Evolutionary conservation across 176 grass and related monocot species (phyloP).

Genomic region (Secale cereale): DNA sequence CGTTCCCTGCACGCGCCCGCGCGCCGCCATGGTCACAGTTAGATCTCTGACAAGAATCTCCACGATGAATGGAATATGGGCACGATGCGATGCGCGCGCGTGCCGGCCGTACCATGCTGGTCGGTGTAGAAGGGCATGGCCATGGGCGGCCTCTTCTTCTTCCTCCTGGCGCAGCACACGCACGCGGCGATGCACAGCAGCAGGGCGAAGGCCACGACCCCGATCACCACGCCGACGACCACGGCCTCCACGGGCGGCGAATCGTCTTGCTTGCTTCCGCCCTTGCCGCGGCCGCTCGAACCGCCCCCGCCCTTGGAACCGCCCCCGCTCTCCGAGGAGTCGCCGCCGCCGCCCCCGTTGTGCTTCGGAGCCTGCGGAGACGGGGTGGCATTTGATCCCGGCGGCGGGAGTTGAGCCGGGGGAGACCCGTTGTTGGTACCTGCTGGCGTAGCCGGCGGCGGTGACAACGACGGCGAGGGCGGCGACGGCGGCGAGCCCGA

Average conservation of each 20-base stretch:
- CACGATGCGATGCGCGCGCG: neutral
- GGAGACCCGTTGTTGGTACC: neutral
- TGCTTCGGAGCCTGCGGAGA: constrained; percentile 17
- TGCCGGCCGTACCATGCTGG: constrained; percentile 29
- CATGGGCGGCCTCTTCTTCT: constrained; percentile 35
- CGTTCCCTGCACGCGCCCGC: constrained; percentile 32
- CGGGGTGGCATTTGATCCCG: neutral
- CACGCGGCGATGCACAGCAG: constrained; percentile 41
- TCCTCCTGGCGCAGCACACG: constrained; percentile 51
- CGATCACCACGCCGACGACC: constrained; percentile 39
- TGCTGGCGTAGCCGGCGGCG: neutral
- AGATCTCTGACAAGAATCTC: neutral
- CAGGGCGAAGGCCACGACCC: constrained; percentile 32
- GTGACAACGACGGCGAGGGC: neutral
- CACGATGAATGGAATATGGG: neutral
- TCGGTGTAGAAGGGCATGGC: constrained; percentile 50
- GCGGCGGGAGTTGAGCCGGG: neutral
- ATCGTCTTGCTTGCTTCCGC: neutral
- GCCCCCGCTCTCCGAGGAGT: neutral
- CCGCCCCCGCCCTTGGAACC: neutral
- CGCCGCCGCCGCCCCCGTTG: neutral
- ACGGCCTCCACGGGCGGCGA: neutral
- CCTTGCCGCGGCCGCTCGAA: constrained; percentile 15
- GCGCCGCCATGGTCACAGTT: neutral
- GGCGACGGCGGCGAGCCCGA: neutral